phyloP scores from a whole-genome alignment of 2,329 filamentous ascomycete genomes.

The Monosporascus sp. region DNA sequence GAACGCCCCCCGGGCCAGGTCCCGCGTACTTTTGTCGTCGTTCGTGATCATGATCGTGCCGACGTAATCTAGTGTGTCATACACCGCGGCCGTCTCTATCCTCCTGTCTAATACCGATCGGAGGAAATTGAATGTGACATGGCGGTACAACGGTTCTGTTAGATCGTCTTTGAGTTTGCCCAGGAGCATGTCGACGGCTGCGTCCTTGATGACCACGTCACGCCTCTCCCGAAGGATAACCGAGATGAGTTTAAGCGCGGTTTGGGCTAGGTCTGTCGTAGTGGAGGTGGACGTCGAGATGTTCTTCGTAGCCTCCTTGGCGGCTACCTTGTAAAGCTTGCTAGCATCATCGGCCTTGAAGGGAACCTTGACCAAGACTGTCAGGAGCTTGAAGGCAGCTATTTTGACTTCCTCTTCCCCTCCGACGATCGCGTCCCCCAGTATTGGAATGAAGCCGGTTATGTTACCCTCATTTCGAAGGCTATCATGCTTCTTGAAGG shows the following conservation, averaged over 20 bases:
- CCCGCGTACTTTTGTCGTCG: slow-evolving; percentile 80
- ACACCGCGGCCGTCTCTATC: slow-evolving; percentile 79
- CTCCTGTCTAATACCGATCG: slow-evolving; percentile 80
- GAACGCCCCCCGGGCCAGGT: slow-evolving; percentile 82
- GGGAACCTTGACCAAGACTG: slow-evolving; percentile 78
- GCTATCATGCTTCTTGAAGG: slow-evolving; percentile 80
- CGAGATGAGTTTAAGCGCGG: slow-evolving; percentile 81
- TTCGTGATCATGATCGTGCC: slow-evolving; percentile 94
- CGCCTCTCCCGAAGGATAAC: slow-evolving; percentile 77
- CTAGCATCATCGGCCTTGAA: slow-evolving; percentile 63
- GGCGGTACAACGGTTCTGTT: slow-evolving; percentile 86
- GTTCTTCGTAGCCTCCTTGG: slow-evolving; percentile 76
- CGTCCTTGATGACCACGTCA: slow-evolving; percentile 71
- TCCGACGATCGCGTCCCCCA: slow-evolving; percentile 79
- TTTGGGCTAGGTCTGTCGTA: slow-evolving; percentile 78
- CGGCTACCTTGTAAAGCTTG: slow-evolving; percentile 66
- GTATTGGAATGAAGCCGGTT: slow-evolving; percentile 77
- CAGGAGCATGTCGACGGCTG: slow-evolving; percentile 75
- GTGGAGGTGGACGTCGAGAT: slow-evolving; percentile 74
- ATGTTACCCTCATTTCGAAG: slow-evolving; percentile 77
- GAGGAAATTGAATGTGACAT: slow-evolving; percentile 91
- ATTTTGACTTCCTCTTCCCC: slow-evolving; percentile 91
- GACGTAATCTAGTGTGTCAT: slow-evolving; percentile 85
- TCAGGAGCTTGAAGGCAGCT: slow-evolving; percentile 78
- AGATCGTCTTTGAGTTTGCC: slow-evolving; percentile 80